Conservation (phyloP, 225 moss, liverwort and hornwort species). For the Thuidium tamariscinum region DNA sequence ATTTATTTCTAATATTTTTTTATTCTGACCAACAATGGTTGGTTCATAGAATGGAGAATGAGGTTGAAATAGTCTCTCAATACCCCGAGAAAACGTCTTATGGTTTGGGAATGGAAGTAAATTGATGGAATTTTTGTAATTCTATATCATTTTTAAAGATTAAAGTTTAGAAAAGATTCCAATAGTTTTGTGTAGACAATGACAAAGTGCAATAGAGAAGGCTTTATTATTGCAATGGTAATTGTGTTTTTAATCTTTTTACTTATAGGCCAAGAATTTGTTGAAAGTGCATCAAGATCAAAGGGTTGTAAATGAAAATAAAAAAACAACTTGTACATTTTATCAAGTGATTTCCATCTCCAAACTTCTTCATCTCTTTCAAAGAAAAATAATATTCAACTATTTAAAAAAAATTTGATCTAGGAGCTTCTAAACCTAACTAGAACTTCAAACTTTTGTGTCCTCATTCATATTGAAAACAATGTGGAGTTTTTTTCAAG, state of each 20-base stretch:
- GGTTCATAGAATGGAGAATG: too few relatives aligned
- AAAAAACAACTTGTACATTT: background rate
- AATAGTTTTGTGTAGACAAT: fast-evolving
- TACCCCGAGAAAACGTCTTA: too few relatives aligned
- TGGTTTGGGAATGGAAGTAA: background rate
- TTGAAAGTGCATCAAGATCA: fast-evolving
- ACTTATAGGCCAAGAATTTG: background rate
- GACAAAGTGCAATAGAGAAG: background rate
- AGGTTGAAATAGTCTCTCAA: too few relatives aligned
- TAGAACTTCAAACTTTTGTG: fast-evolving
- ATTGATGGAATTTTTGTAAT: background rate
- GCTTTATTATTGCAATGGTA: background rate
- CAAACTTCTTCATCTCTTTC: background rate
- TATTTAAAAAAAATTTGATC: fast-evolving
- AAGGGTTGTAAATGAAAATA: background rate
- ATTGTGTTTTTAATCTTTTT: background rate
- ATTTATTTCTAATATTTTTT: too few relatives aligned
- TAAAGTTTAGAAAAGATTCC: background rate
- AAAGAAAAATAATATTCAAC: too few relatives aligned
- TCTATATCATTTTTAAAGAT: background rate
- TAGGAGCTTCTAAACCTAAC: background rate
- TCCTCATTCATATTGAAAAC: background rate
- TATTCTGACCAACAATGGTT: too few relatives aligned
- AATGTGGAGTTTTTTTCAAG: fast-evolving
- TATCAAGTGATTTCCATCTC: background rate